Percentiles rank a stretch among this genome's conserved stretches.
These are phyloP conservation scores for Colletotrichum acutatum DNA, from an alignment of 2,329 filamentous ascomycete genomes.

Conservation along the genomic window DNA sequence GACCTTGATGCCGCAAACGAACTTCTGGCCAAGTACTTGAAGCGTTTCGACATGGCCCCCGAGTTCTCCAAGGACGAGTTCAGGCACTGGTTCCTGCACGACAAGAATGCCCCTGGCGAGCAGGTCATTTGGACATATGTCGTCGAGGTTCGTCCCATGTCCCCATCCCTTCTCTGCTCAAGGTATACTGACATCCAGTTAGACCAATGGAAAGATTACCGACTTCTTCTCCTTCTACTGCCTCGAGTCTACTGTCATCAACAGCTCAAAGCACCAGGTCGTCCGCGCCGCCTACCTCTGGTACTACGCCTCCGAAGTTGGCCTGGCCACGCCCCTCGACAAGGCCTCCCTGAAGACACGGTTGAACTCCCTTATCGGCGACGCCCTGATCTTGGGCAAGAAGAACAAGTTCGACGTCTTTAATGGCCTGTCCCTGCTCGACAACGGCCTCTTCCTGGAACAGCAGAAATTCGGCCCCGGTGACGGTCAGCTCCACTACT, in stretches of 20 bases:
- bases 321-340: constrained; percentile 68
- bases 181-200: constrained; percentile 33
- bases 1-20: constrained; percentile 82
- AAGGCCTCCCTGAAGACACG: constrained; percentile 76
- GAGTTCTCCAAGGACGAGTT: constrained; percentile 84
- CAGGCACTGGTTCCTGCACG: constrained; percentile 86
- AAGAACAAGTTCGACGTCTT: constrained; percentile 90
- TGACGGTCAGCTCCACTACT: constrained; percentile 95
- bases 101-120: constrained; percentile 71
- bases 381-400: constrained; percentile 90
- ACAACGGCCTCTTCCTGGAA: constrained; percentile 93
- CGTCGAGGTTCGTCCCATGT: constrained; percentile 69
- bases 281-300: constrained; percentile 95
- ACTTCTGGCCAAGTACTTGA: constrained; percentile 81
- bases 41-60: constrained; percentile 85
- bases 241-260: constrained; percentile 92
- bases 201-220: constrained; percentile 79
- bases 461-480: constrained; percentile 95
- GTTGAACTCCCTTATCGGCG: constrained; percentile 82
- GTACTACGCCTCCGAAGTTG: constrained; percentile 92
- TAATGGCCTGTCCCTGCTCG: constrained; percentile 92
- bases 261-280: constrained; percentile 78
- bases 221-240: constrained; percentile 98
- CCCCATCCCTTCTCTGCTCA: background rate
- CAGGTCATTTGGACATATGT: constrained; percentile 96